Evolutionary conservation across 371 early-diverging fungal genomes (phyloP).

Genomic region (Apophysomyces elegans): DNA sequence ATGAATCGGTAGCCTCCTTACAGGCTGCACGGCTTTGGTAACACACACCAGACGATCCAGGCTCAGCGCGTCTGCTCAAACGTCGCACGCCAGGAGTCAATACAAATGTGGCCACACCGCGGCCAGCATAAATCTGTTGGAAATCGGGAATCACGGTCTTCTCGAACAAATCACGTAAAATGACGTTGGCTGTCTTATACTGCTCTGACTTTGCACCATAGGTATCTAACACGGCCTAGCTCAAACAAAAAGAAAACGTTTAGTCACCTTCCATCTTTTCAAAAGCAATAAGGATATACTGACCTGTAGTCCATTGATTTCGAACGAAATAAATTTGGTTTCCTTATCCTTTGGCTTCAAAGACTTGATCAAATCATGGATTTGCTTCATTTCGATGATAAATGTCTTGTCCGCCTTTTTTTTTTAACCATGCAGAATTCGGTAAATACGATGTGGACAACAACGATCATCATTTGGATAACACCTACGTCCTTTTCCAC

Average conservation of each 20-base stretch:
- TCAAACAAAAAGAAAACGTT: neutral
- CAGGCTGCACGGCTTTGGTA: slow-evolving; percentile 27
- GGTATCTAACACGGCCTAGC: slow-evolving; percentile 25
- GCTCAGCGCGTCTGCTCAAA: slow-evolving; percentile 28
- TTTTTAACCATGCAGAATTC: neutral
- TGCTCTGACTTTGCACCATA: slow-evolving; percentile 42
- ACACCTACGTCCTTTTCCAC: slow-evolving; percentile 1
- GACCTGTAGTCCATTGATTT: slow-evolving; percentile 30
- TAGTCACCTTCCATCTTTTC: neutral
- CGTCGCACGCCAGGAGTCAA: slow-evolving; percentile 23
- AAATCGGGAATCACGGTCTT: slow-evolving; percentile 34
- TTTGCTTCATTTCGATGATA: slow-evolving; percentile 20
- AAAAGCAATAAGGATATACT: neutral
- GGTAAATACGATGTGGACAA: neutral
- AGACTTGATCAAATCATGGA: slow-evolving; percentile 15
- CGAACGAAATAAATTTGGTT: slow-evolving; percentile 20
- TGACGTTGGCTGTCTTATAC: slow-evolving; percentile 34
- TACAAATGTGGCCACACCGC: slow-evolving; percentile 28
- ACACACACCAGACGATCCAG: slow-evolving; percentile 24
- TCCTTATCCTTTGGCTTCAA: slow-evolving; percentile 10
- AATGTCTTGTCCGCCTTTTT: slow-evolving; percentile 21
- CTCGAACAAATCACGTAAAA: slow-evolving; percentile 36
- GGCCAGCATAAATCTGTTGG: slow-evolving; percentile 17
- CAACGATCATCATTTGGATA: neutral
- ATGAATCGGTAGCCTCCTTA: slow-evolving; percentile 35